phyloP scores from a whole-genome alignment of 495 filamentous ascomycete species.

The Usnea hakonensis region DNA sequence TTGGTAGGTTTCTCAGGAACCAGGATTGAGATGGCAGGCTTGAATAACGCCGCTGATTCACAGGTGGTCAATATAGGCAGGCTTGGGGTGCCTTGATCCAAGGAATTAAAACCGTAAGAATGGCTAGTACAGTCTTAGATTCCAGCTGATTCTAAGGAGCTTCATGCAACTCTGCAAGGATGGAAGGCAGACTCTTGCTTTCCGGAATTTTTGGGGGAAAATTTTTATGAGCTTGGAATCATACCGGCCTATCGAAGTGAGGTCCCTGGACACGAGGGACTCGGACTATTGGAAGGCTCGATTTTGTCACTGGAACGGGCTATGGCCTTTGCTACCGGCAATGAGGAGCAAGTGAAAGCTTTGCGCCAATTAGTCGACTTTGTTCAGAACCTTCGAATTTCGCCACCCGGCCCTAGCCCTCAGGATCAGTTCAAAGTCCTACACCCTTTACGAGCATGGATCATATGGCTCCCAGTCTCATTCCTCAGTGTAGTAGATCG shows the following conservation, averaged over 20 bases:
- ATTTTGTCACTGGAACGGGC: neutral
- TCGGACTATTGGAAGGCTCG: neutral
- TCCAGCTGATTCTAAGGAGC: neutral
- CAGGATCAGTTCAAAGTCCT: neutral
- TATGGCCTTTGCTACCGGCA: neutral
- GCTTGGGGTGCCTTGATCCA: neutral
- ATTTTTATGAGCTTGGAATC: neutral
- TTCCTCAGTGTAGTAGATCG: neutral
- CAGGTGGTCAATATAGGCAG: neutral
- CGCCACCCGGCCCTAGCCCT: neutral
- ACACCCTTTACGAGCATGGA: neutral
- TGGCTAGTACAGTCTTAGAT: neutral
- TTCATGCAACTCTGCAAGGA: neutral
- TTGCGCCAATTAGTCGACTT: neutral
- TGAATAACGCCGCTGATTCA: neutral
- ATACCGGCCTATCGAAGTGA: neutral
- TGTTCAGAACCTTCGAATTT: neutral
- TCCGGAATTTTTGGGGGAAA: neutral
- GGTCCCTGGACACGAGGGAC: neutral
- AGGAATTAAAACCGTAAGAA: neutral
- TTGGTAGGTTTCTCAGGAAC: neutral
- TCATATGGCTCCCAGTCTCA: neutral
- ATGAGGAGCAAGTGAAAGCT: neutral
- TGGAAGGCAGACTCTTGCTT: neutral
- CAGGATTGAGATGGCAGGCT: neutral